Percentiles rank a stretch among this genome's conserved stretches.
Conservation (phyloP, 1,284 basidiomycete species). For the Melampsora medusae region DNA sequence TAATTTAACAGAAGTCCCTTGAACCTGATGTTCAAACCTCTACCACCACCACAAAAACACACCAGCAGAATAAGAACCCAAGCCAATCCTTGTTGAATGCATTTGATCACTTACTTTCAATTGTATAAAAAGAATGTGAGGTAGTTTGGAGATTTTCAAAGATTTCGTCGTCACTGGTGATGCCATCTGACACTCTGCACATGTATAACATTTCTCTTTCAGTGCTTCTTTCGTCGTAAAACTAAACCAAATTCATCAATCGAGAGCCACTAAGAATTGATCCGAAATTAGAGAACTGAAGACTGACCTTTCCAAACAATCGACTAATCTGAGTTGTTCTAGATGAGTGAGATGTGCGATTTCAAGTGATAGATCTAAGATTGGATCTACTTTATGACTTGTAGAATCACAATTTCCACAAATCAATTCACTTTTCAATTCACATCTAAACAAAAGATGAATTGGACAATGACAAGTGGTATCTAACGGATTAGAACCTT, state of each 20-base stretch:
- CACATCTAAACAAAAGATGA: conserved; percentile 29
- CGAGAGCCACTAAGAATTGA: not conserved
- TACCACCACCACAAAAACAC: not conserved
- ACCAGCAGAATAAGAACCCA: not conserved
- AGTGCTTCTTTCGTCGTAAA: conserved; percentile 30
- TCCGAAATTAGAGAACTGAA: not conserved
- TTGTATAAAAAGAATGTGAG: conserved; percentile 43
- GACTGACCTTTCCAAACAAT: conserved; percentile 35
- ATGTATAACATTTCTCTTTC: conserved; percentile 33
- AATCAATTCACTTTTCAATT: conserved; percentile 19
- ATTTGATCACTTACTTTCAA: conserved; percentile 8
- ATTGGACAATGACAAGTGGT: conserved; percentile 41
- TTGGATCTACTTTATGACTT: conserved; percentile 36
- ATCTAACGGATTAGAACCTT: conserved; percentile 1
- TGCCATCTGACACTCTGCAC: conserved; percentile 9
- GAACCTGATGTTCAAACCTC: conserved; percentile 39
- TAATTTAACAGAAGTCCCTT: conserved; percentile 14
- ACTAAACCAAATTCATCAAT: not conserved
- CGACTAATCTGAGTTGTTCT: conserved; percentile 6
- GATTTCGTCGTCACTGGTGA: conserved; percentile 36
- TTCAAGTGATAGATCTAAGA: conserved; percentile 39
- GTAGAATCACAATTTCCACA: conserved; percentile 19
- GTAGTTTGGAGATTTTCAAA: conserved; percentile 11
- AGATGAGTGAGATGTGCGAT: conserved; percentile 24
- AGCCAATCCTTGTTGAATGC: not conserved